Base-by-base conservation (phyloP, 441 rosid species). In the Raphanus hybrid region DNA sequence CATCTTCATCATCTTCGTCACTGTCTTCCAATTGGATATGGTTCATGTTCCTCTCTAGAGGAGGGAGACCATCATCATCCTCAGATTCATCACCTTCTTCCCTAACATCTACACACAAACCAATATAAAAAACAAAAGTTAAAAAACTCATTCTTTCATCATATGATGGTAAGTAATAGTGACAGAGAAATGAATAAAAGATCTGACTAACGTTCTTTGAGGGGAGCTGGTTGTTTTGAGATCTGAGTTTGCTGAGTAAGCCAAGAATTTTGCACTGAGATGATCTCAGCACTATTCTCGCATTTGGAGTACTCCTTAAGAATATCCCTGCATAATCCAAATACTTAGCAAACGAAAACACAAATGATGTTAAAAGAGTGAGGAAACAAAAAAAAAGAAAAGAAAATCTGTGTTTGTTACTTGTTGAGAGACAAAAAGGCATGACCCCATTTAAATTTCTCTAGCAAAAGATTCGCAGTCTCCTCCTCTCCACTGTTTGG, bases 361-460 rank as follows among this genome's bases (percentile, higher is more conserved):
- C 27, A 55, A 65, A 23, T 3, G 71, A 70, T 45, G 20, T 23
- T 5, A 18, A 6, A n/a, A n/a, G n/a, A n/a, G n/a, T n/a, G n/a
- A n/a, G n/a, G n/a, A n/a, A n/a, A n/a, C n/a, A n/a, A n/a, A n/a
- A n/a, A n/a, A n/a, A 55, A 20, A 23, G 2, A 23, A 23, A 23
- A 23, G 26, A 23, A 23, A 23, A 23, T 23, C 26, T 23, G 26
- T 23, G 9, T 11, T 41, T 34, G 29, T 67, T 84, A 95, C 98
- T 92, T 88, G 90, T 93, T 95, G 16, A 93, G 89, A 65, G 97
- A 93, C 77, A 89, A 80, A 83, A 95, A 95, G 54, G 97, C 95
- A 88, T 95, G 98, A 64, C 98, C 98, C 99, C 98, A 95, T 76
- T 95, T 95, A 84, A 95, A 95, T 88, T 93, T 95, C 64, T 90